A percentile compares a stretch with the other conserved stretches of the same genome.
These are phyloP conservation scores for Wickerhamomyces sydowiorum DNA, from an alignment of 805 yeast species.

Conservation along the genomic window DNA sequence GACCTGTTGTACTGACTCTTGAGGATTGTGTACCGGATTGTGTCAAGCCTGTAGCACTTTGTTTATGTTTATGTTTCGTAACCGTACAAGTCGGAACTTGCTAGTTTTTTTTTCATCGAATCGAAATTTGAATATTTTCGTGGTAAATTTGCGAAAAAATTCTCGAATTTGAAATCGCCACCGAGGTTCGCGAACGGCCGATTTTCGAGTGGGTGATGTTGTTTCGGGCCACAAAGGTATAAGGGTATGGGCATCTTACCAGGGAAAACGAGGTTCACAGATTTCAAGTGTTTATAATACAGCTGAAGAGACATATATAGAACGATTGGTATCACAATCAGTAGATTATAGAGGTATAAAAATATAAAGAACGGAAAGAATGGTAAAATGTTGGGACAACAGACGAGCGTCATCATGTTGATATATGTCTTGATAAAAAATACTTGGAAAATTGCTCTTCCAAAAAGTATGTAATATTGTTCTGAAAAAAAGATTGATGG, in stretches of 20 bases:
- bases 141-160: neutral
- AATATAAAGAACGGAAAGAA: too few relatives aligned
- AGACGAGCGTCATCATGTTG: too few relatives aligned
- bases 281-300: neutral
- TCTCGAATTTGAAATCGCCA: neutral
- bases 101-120: too few relatives aligned
- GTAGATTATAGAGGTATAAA: too few relatives aligned
- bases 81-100: neutral
- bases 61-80: neutral
- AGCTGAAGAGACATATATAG: neutral
- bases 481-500: neutral
- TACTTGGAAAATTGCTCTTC: neutral
- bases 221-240: neutral
- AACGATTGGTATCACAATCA: neutral
- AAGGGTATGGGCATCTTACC: neutral
- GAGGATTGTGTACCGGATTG: too few relatives aligned
- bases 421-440: too few relatives aligned
- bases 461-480: neutral
- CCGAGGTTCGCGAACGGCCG: neutral
- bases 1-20: neutral
- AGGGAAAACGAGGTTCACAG: neutral
- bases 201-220: neutral
- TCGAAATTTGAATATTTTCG: too few relatives aligned
- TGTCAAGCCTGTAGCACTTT: neutral
- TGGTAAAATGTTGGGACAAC: too few relatives aligned